These are phyloP conservation scores for Penicillium desertorum DNA, from an alignment of 495 filamentous ascomycete species.

Conservation along the genomic window DNA sequence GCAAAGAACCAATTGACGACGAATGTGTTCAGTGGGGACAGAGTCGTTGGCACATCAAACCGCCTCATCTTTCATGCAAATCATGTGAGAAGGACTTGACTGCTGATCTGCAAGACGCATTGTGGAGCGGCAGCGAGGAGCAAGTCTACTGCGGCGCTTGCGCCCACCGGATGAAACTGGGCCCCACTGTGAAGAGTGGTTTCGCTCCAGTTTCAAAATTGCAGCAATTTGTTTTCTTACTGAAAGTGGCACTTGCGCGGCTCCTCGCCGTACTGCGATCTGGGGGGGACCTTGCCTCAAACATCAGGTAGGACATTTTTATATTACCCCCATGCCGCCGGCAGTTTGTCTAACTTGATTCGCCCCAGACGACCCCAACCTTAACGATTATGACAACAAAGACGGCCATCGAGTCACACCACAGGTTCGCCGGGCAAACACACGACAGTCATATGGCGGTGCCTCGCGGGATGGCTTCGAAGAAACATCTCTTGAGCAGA, in stretches of 20 bases:
- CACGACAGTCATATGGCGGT: conserved; percentile 69
- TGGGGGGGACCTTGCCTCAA: conserved; percentile 72
- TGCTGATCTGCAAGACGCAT: conserved; percentile 58
- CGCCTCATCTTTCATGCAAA: conserved; percentile 69
- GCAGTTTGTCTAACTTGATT: conserved; percentile 18
- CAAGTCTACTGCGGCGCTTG: conserved; percentile 70
- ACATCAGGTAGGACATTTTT: conserved; percentile 57
- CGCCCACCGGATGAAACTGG: conserved; percentile 47
- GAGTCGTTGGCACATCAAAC: conserved; percentile 74
- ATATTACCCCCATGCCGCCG: conserved; percentile 1
- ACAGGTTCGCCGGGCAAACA: conserved; percentile 58
- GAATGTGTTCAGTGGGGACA: conserved; percentile 74
- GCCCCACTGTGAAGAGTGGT: conserved; percentile 49
- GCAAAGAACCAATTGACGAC: conserved; percentile 88
- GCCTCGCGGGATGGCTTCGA: conserved; percentile 56
- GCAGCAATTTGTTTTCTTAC: conserved; percentile 89
- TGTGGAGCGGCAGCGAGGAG: conserved; percentile 63
- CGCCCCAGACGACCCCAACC: conserved; percentile 66
- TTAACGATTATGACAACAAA: conserved; percentile 63
- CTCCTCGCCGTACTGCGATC: conserved; percentile 81
- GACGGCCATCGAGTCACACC: conserved; percentile 58
- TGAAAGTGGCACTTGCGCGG: conserved; percentile 87
- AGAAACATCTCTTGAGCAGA: conserved; percentile 86
- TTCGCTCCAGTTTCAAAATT: conserved; percentile 74
- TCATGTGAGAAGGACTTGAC: conserved; percentile 74